Conservation (phyloP, 225 moss, liverwort and hornwort species). For the Asterella californica region DNA sequence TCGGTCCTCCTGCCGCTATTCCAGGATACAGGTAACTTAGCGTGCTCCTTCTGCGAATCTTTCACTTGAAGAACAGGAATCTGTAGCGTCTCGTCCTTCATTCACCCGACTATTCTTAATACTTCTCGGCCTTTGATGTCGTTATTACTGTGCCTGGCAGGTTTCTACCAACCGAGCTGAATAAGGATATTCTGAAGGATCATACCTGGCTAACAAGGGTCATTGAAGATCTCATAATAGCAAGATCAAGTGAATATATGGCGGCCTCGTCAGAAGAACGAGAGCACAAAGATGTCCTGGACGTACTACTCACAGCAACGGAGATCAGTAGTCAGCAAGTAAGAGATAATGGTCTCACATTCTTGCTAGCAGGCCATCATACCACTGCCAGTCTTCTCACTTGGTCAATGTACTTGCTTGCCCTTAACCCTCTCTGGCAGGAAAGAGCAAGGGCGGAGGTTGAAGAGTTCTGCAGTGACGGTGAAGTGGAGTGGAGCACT, state of each 20-base stretch:
- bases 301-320: slow-evolving; percentile 48
- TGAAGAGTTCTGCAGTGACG: slow-evolving; percentile 62
- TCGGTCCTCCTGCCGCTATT: slow-evolving; percentile 67
- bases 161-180: slow-evolving; percentile 39
- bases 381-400: slow-evolving; percentile 84
- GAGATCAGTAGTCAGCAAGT: slow-evolving; percentile 47
- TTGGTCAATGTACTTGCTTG: slow-evolving; percentile 79
- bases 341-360: slow-evolving; percentile 62
- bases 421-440: slow-evolving; percentile 78
- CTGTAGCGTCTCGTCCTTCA: background rate
- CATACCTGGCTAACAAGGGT: slow-evolving; percentile 45
- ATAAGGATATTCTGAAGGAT: slow-evolving; percentile 50
- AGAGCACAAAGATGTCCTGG: slow-evolving; percentile 52
- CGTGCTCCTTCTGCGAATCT: background rate
- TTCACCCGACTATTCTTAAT: background rate
- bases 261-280: slow-evolving; percentile 15
- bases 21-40: slow-evolving; percentile 62
- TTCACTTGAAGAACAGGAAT: background rate
- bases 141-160: slow-evolving; percentile 31
- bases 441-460: slow-evolving; percentile 81
- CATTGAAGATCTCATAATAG: slow-evolving; percentile 50
- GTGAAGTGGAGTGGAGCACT: slow-evolving; percentile 45
- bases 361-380: slow-evolving; percentile 85
- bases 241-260: slow-evolving; percentile 17
- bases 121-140: background rate